Evolutionary conservation across 192 early-diverging fungal genomes (phyloP), one percentile per base, ranked within the genome.

Genomic region (Cetraspora pellucida): DNA sequence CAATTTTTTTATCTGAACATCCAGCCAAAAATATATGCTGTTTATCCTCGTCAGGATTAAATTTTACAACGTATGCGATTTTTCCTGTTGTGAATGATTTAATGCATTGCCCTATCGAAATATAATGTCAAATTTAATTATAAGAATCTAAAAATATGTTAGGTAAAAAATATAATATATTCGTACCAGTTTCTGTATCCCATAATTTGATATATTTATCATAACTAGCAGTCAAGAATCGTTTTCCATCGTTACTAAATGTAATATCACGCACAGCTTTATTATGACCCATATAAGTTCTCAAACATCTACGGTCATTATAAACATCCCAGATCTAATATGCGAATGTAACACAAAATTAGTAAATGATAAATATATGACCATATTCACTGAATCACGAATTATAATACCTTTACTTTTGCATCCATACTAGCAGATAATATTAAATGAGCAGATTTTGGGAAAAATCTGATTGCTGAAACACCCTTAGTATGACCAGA

Each of bases 121-220:
- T 37, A 7, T 37, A 37, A 37, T 37, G 4, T 37, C 37, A 37
- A 37, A 37, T 6, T 37, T 37, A 37, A 37, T 37, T 37, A 37
- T 37, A 37, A 37, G 7, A 1, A 6, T 37, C 37, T 37, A 37
- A 37, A 6, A 37, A 19, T n/a, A 49, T 58, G 69, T 2, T 71
- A 17, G 1, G 13, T n/a, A 17, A 52, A 19, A 14, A 27, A 76
- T 64, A 25, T 52, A 57, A 28, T 71, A 28, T 50, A 21, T 31
- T 50, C 23, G 43, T 55, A 85, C 88, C 96, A 6, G 98, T 99
- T 77, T 99, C 98, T 0, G 97, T 98, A 78, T 99, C 98, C 98
- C 98, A 99, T 31, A 97, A 82, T 81, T 99, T 99, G 27, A 97
- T 91, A 74, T 88, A 92, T 74, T 91, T 91, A 81, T 99, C 98